Base-by-base conservation (phyloP, 306 rosid genomes). In the Lithocarpus polystachyus region DNA sequence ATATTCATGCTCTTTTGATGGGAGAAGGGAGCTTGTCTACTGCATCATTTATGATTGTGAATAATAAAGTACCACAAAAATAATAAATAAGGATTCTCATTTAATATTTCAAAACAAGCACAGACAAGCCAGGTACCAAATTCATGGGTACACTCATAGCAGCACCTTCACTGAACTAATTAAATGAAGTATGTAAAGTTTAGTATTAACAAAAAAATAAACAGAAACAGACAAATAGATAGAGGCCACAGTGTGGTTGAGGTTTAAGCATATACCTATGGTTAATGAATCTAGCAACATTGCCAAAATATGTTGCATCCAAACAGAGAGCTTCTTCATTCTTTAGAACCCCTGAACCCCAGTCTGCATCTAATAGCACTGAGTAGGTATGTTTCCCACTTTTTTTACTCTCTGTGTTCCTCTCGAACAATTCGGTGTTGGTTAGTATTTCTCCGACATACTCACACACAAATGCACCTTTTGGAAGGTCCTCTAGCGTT, bases 401-500 rank as follows among this genome's bases (percentile, higher is more conserved):
- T 77, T 83, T 81, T 64, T 82, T 74, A 79, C 81, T 80, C 74
- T 83, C 79, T 78, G 81, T 57, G 81, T 80, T 87, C 84, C 97
- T 91, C 85, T 86, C 86, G 6, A 81, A 85, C 84, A 83, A 75
- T 87, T 95, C 99, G 31, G 77, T 75, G 81, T 78, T 64, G 18
- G 97, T 95, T 71, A 93, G 83, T 77, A 95, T 83, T 82, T 95
- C 99, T 68, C 99, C 98, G 35, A 86, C 90, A 77, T 87, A 95
- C 86, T 93, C 97, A 19, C 99, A 95, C 57, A 95, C 92, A 87
- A 95, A 95, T 54, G 90, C 84, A 40, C 99, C 99, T 95, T 93
- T 89, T 54, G 96, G 97, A 56, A 95, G 78, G 81, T 84, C 94
- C 89, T 93, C 96, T 68, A 91, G 88, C 69, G 96, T 91, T 24